These are phyloP conservation scores for Coemansia sp. DNA, from an alignment of 192 early-diverging fungal genomes.

Conservation along the genomic window DNA sequence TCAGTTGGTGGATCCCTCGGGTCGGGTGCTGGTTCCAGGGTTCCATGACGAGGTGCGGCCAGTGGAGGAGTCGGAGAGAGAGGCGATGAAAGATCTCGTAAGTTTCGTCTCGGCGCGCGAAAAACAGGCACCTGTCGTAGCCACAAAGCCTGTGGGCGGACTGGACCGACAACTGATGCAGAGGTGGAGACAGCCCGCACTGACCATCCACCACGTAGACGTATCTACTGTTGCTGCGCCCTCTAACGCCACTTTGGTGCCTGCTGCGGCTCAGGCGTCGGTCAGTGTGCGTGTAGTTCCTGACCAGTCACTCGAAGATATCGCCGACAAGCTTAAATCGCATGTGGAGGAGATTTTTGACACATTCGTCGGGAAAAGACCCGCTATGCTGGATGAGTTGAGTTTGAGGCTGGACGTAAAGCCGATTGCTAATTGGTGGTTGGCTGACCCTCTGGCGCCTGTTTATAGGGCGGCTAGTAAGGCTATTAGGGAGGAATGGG, in stretches of 20 bases:
- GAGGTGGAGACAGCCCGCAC: constrained; percentile 73
- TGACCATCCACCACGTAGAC: constrained; percentile 77
- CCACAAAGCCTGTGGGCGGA: constrained; percentile 11
- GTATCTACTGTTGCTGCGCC: constrained; percentile 66
- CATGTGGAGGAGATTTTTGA: constrained; percentile 62
- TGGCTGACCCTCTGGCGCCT: constrained; percentile 67
- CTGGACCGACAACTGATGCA: constrained; percentile 68
- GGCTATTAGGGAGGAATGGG: constrained; percentile 62
- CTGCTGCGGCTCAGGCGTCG: constrained; percentile 66
- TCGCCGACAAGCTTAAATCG: constrained; percentile 61
- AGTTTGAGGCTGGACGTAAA: constrained; percentile 63
- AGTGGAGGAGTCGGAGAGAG: constrained; percentile 60
- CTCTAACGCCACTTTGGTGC: constrained; percentile 70
- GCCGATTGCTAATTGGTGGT: constrained; percentile 75
- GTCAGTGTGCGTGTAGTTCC: constrained; percentile 80
- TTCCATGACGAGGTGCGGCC: constrained; percentile 71
- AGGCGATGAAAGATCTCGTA: constrained; percentile 57
- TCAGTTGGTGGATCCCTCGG: constrained; percentile 60
- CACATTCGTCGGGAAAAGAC: constrained; percentile 11
- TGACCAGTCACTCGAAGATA: constrained; percentile 69
- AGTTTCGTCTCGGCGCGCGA: constrained; percentile 21
- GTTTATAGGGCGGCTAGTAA: constrained; percentile 72
- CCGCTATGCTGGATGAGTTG: constrained; percentile 15
- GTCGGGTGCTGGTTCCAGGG: constrained; percentile 66
- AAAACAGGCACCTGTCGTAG: not conserved